These are phyloP conservation scores for Penicillium paradoxum DNA, from an alignment of 495 filamentous ascomycete species.

Conservation along the genomic window DNA sequence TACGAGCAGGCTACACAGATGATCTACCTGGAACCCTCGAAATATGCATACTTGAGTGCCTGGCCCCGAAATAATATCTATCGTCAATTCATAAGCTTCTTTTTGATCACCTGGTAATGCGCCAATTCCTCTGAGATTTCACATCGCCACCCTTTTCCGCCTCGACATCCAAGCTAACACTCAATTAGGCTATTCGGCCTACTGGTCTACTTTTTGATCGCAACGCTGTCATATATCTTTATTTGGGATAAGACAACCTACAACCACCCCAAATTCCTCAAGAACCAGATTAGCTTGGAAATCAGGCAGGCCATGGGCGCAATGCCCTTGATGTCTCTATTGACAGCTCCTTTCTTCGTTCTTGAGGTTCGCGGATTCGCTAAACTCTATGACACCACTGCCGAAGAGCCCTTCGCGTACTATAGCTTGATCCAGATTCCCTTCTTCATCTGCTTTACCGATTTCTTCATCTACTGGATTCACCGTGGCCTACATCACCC, in stretches of 20 bases:
- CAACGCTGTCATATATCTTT: slow-evolving; percentile 81
- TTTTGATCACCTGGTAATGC: slow-evolving; percentile 77
- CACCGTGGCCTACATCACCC: slow-evolving; percentile 88
- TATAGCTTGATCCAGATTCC: slow-evolving; percentile 89
- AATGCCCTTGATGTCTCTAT: slow-evolving; percentile 77
- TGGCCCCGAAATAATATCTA: slow-evolving; percentile 77
- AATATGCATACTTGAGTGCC: slow-evolving; percentile 76
- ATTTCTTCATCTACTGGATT: slow-evolving; percentile 91
- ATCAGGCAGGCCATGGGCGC: slow-evolving; percentile 70
- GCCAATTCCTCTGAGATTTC: not conserved
- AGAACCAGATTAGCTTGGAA: slow-evolving; percentile 85
- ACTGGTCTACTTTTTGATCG: slow-evolving; percentile 76
- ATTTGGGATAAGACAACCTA: slow-evolving; percentile 90
- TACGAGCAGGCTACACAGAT: slow-evolving; percentile 71
- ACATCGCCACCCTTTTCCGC: not conserved
- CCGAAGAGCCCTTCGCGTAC: slow-evolving; percentile 65
- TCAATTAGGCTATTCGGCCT: slow-evolving; percentile 71
- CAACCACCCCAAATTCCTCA: slow-evolving; percentile 90
- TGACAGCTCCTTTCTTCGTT: slow-evolving; percentile 80
- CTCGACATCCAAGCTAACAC: slow-evolving; percentile 4
- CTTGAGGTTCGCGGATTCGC: slow-evolving; percentile 80
- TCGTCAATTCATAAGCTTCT: slow-evolving; percentile 72
- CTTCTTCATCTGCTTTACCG: slow-evolving; percentile 87
- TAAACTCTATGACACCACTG: slow-evolving; percentile 75
- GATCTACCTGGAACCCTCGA: slow-evolving; percentile 62